These are phyloP conservation scores for Anaeromyces robustus DNA, from an alignment of 192 early-diverging fungal genomes.

Conservation along the genomic window DNA sequence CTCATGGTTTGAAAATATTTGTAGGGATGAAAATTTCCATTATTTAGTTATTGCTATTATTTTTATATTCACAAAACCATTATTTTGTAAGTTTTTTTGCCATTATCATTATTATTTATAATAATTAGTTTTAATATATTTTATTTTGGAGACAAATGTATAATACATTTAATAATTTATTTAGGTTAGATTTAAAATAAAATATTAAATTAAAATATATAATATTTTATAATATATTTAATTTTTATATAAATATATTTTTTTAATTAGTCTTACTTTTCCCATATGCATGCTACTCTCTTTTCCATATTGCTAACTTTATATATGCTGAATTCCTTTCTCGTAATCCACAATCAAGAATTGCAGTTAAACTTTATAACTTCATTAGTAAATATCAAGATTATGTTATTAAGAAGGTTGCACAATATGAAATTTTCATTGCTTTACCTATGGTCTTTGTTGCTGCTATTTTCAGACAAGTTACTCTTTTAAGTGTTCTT, in stretches of 20 bases:
- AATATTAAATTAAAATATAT: too few species aligned
- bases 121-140: neutral
- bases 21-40: neutral
- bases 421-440: neutral
- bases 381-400: neutral
- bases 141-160: neutral
- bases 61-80: neutral
- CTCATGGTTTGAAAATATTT: neutral
- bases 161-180: neutral
- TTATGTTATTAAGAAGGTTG: neutral
- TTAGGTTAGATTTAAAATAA: neutral
- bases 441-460: neutral
- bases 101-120: too few species aligned
- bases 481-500: neutral
- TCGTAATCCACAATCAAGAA: neutral
- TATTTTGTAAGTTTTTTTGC: neutral
- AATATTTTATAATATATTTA: neutral
- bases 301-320: neutral
- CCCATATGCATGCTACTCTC: neutral
- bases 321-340: neutral
- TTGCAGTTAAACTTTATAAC: neutral
- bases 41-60: neutral
- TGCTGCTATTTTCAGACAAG: neutral
- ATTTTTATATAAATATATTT: neutral
- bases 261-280: neutral